phyloP scores from a whole-genome alignment of 208 protist species.

The Trypanosoma brucei region DNA sequence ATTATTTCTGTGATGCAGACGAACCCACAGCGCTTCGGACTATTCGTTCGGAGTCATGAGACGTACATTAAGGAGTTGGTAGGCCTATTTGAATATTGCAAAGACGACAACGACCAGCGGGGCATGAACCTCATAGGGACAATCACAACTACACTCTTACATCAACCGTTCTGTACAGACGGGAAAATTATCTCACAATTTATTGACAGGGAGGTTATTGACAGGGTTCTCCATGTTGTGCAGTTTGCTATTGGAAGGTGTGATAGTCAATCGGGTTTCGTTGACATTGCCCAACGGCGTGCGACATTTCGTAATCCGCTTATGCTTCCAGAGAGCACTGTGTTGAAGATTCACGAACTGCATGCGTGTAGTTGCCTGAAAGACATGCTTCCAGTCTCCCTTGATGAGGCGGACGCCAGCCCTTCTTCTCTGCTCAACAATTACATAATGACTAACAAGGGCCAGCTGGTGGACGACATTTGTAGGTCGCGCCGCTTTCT shows the following conservation, averaged over 20 bases:
- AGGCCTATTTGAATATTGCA: slow-evolving; percentile 38
- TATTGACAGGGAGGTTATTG: slow-evolving; percentile 54
- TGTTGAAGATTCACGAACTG: slow-evolving; percentile 60
- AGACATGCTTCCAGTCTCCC: slow-evolving; percentile 65
- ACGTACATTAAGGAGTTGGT: slow-evolving; percentile 53
- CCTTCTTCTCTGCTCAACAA: slow-evolving; percentile 46
- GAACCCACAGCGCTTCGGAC: slow-evolving; percentile 54
- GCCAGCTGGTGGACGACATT: slow-evolving; percentile 58
- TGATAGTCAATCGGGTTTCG: slow-evolving; percentile 53
- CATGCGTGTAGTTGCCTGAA: slow-evolving; percentile 63
- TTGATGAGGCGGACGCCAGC: slow-evolving; percentile 66
- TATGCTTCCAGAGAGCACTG: slow-evolving; percentile 36
- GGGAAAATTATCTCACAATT: slow-evolving; percentile 67
- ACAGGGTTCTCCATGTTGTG: slow-evolving; percentile 73
- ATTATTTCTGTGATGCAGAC: slow-evolving; percentile 45
- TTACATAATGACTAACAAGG: slow-evolving; percentile 52
- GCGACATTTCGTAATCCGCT: slow-evolving; percentile 72
- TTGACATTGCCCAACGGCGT: slow-evolving; percentile 54
- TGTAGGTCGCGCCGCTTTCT: slow-evolving; percentile 31
- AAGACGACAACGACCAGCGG: slow-evolving; percentile 25
- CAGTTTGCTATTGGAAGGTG: slow-evolving; percentile 67
- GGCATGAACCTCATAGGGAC: slow-evolving; percentile 36
- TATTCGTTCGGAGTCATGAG: slow-evolving; percentile 42
- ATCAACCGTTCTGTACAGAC: slow-evolving; percentile 65
- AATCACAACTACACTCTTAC: slow-evolving; percentile 52